Evolutionary conservation across 371 early-diverging fungal genomes (phyloP).

Genomic region (Mucor indicus): DNA sequence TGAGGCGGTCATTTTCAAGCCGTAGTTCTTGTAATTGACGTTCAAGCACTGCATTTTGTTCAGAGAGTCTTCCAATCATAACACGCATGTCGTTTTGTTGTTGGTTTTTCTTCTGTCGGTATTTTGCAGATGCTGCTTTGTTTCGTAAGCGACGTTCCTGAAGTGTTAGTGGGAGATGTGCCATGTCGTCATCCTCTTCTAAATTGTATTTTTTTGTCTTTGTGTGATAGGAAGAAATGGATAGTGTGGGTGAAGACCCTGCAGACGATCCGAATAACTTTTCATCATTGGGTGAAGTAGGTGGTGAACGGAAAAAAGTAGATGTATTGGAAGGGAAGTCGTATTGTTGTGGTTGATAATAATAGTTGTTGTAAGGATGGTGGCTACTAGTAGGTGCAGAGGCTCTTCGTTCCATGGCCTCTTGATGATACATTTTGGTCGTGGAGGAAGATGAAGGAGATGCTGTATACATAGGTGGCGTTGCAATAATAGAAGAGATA

Average conservation of each 20-base stretch:
- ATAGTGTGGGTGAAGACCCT: conserved; percentile 25
- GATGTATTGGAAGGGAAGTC: conserved; percentile 8
- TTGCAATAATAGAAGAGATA: conserved; percentile 35
- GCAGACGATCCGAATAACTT: conserved; percentile 13
- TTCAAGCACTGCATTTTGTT: conserved; percentile 50
- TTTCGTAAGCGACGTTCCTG: conserved; percentile 59
- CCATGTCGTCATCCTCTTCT: conserved; percentile 8
- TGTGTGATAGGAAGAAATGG: neutral
- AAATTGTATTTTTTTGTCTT: neutral
- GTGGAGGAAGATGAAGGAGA: conserved; percentile 5
- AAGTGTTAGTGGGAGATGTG: conserved; percentile 35
- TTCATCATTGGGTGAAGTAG: conserved; percentile 34
- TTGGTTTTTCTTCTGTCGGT: conserved; percentile 61
- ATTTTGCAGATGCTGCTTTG: conserved; percentile 66
- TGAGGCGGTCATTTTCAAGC: conserved; percentile 50
- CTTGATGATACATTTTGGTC: conserved; percentile 10
- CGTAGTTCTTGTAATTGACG: conserved; percentile 52
- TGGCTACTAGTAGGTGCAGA: conserved; percentile 19
- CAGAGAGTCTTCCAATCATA: conserved; percentile 47
- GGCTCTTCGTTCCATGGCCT: conserved; percentile 18
- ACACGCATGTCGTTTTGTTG: conserved; percentile 60
- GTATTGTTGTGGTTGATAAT: neutral
- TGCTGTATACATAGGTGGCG: conserved; percentile 16
- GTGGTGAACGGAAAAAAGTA: conserved; percentile 28
- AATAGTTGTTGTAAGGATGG: conserved; percentile 10